Base-by-base conservation (phyloP, 176 grass and related monocot genomes). In the Rhipidocladum racemiflorum region DNA sequence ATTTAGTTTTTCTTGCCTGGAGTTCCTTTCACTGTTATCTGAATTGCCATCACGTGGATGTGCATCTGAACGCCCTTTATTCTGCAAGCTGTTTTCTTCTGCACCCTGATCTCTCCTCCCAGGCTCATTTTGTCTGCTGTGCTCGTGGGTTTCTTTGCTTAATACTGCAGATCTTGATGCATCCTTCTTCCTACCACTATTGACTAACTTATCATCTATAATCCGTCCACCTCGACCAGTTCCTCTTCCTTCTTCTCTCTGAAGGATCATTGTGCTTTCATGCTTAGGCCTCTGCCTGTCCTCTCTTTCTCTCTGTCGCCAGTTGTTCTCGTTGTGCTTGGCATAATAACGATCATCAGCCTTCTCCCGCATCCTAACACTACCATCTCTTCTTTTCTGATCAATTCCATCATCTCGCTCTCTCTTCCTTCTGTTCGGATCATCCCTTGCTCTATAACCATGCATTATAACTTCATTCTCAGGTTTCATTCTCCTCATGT, bases 281-380 rank as follows among this genome's bases (percentile, higher is more conserved):
- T 91, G 89, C 73, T 88, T 99, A 72, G 89, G 80, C 78, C 87
- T 93, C 85, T 99, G 90, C 59, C 89, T 90, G 53, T 93, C 91
- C 54, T 99, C 93, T 83, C 91, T 93, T 76, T 99, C 96, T 69
- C 89, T 93, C 60, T 85, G 81, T 45, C 86, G 89, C 89, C 68
- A 89, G 70, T 45, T 97, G 72, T 91, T 86, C 44, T 97, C 89
- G 79, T 83, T 93, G 29, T 87, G 84, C 51, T 87, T 97, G 7
- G 74, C 72, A 79, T 83, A 53, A 81, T 84, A 36, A 65, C 80
- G 85, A 83, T 89, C 89, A 70, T 94, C 88, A 62, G 34, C 62
- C 79, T 95, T 94, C 68, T 91, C 91, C 80, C 83, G 88, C 62
- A 84, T 79, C 82, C 90, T 86, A 68, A 65, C 80, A 67, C 67